Conservation (phyloP, 306 rosid genomes). For the Lagenaria siceraria region DNA sequence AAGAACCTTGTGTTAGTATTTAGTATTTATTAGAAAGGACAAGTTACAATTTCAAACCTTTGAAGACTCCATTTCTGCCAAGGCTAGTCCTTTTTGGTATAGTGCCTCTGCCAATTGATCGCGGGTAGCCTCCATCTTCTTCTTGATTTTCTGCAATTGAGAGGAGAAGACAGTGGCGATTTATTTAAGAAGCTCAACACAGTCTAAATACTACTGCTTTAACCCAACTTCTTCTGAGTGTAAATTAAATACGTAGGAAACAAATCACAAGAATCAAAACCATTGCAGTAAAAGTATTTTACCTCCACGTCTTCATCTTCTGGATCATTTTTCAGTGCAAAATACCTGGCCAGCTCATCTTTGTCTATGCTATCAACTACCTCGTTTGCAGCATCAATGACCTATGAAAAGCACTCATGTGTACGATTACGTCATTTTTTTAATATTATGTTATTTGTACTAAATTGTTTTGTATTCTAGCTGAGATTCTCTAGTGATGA, state of each 20-base stretch:
- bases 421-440: not conserved
- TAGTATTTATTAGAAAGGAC: slow-evolving; percentile 2
- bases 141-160: slow-evolving; percentile 46
- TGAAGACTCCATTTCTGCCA: slow-evolving; percentile 57
- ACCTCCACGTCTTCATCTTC: slow-evolving; percentile 95
- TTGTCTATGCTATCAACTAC: slow-evolving; percentile 63
- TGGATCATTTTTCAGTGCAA: slow-evolving; percentile 59
- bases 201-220: not conserved
- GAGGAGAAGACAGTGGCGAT: slow-evolving; percentile 3
- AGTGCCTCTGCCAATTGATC: slow-evolving; percentile 85
- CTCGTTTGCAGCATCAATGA: slow-evolving; percentile 69
- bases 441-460: not conserved
- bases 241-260: not conserved
- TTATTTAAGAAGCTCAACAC: not conserved
- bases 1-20: not conserved
- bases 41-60: slow-evolving; percentile 36
- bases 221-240: not conserved
- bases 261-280: not conserved
- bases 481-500: not conserved
- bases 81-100: slow-evolving; percentile 81
- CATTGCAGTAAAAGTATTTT: not conserved
- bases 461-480: not conserved
- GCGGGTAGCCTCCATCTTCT: slow-evolving; percentile 74
- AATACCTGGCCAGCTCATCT: slow-evolving; percentile 63
- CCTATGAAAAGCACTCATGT: slow-evolving; percentile 29